A percentile compares a stretch with the other conserved stretches of the same genome.
Evolutionary conservation across 148 eudicot species (phyloP).

Genomic region (Rhododendron molle): DNA sequence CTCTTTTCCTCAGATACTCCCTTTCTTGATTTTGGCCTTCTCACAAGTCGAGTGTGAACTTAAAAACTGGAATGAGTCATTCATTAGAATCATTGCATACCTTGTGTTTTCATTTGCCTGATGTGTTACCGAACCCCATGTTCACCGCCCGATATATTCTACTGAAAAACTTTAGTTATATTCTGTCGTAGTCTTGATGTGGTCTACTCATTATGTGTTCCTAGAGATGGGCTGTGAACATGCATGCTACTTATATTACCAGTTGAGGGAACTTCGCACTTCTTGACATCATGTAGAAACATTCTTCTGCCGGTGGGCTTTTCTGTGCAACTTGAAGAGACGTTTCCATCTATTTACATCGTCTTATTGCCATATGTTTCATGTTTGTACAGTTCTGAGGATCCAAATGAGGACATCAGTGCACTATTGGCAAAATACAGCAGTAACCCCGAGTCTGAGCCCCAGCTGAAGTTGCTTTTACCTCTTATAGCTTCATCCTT

Average conservation of each 20-base stretch:
- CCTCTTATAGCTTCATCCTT: constrained; percentile 74
- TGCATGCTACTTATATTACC: neutral
- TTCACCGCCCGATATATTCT: neutral
- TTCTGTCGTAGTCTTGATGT: neutral
- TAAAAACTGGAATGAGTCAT: neutral
- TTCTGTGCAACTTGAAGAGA: neutral
- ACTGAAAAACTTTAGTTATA: too few relatives aligned
- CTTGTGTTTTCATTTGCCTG: neutral
- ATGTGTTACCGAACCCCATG: neutral
- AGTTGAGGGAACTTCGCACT: neutral
- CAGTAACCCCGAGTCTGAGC: constrained; percentile 58
- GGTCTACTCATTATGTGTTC: neutral
- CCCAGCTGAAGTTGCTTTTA: constrained; percentile 61
- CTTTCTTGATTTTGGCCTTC: neutral
- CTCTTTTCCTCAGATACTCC: neutral
- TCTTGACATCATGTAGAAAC: neutral
- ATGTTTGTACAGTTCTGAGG: neutral
- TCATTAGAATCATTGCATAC: neutral
- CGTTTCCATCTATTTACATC: neutral
- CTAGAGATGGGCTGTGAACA: neutral
- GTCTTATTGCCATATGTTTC: neutral
- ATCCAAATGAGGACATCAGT: neutral
- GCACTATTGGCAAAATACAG: constrained; percentile 38
- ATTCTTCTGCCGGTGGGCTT: neutral
- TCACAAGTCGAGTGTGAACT: neutral